Base-by-base conservation (phyloP, 2,329 filamentous ascomycete species). In the Amesomyces nigricolor region DNA sequence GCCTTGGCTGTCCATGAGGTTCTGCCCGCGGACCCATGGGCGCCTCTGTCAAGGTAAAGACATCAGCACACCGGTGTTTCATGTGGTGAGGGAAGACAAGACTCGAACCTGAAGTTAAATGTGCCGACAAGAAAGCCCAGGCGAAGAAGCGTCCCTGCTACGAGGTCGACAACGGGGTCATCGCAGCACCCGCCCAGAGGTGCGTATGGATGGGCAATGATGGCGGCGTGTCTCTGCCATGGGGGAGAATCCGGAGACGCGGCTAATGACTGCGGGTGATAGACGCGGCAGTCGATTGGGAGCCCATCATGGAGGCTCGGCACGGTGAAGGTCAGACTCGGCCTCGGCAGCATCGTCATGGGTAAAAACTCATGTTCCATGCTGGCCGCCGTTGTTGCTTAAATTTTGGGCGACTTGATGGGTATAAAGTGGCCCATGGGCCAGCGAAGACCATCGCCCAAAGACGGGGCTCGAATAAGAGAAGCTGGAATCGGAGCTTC, bases 171-270 rank as follows among this genome's bases (percentile, higher is more conserved):
- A 0, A 96, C 78, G 0, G 81, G 80, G 67, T 97, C 91, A 67
- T 97, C 89, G 67, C 85, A 94, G 69, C 77, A 85, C 5, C 92
- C 94, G 4, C 94, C 94, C 50, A 97, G 75, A 0, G 89, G 86
- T 35, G 89, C 90, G 67, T 97, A 97, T 0, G 94, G 92, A 70
- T 97, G 94, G 11, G 91, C 91, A 39, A 97, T 74, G 3, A 96
- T 76, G 45, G 79, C 80, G 14, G 76, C 77, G 60, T 82, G 72
- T 47, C 72, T 73, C 42, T 62, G 66, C 78, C 78, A 81, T 49
- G 68, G 63, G 30, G 68, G 66, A 11, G 71, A 64, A 40, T 69
- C 51, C 48, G 67, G 47, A 9, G 63, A 62, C 13, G 67, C 66
- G 40, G 63, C 62, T 7, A 79, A 67, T 32, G 76, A 77, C 1